A percentile compares a stretch with the other conserved stretches of the same genome.
phyloP scores from a whole-genome alignment of 306 rosid genomes.

The Prunus campanulata region DNA sequence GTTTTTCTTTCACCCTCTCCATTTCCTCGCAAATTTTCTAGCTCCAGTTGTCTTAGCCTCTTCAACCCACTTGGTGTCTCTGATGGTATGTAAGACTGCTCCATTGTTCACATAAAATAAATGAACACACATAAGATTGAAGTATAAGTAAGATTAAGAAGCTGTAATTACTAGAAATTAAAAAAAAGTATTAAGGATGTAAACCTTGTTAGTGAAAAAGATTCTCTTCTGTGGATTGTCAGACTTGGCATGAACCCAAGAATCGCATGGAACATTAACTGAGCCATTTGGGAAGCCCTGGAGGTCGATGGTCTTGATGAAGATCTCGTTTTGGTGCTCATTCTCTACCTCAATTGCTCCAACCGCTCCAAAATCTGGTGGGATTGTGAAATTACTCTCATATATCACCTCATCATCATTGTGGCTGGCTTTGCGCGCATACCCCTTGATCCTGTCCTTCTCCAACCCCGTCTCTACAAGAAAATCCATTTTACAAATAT shows the following conservation, averaged over 20 bases:
- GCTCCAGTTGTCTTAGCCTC: conserved; percentile 45
- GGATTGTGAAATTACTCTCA: conserved; percentile 44
- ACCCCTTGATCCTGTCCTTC: conserved; percentile 44
- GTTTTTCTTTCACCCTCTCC: conserved; percentile 52
- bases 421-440: conserved; percentile 41
- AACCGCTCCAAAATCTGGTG: conserved; percentile 52
- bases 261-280: conserved; percentile 36
- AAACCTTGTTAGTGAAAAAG: conserved; percentile 61
- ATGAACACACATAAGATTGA: neutral
- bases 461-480: conserved; percentile 47
- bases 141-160: neutral
- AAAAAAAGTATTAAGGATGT: neutral
- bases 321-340: conserved; percentile 70
- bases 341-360: conserved; percentile 70
- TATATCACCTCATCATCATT: conserved; percentile 34
- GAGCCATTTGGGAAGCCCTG: conserved; percentile 36
- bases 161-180: neutral
- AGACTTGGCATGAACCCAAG: conserved; percentile 71
- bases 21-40: conserved; percentile 40
- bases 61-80: conserved; percentile 61
- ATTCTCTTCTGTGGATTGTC: conserved; percentile 46
- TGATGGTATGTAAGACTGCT: conserved; percentile 63
- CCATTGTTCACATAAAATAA: neutral
- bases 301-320: conserved; percentile 42
- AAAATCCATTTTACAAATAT: neutral